These are phyloP conservation scores for Lecanosticta acicola DNA, from an alignment of 2,329 filamentous ascomycete species.

Conservation along the genomic window DNA sequence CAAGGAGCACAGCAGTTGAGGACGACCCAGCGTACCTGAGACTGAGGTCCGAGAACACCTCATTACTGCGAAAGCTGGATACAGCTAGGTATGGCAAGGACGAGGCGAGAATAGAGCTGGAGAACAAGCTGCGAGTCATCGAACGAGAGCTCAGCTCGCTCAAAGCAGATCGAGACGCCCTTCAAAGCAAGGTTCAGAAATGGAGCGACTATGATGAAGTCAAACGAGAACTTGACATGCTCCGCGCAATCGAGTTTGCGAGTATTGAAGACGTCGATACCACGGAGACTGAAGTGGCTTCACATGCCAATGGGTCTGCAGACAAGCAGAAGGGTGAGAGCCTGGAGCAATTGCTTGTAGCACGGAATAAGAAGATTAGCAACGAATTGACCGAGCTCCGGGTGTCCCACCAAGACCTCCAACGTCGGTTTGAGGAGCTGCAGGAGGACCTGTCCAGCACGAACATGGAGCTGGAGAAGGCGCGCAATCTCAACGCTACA, in stretches of 20 bases:
- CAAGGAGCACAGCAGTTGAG: conserved; percentile 61
- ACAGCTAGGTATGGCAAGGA: conserved; percentile 78
- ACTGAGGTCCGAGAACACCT: conserved; percentile 87
- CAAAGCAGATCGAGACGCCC: conserved; percentile 71
- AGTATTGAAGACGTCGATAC: conserved; percentile 66
- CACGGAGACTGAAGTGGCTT: conserved; percentile 51
- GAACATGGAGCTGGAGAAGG: conserved; percentile 79
- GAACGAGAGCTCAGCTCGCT: conserved; percentile 72
- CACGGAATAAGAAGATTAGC: conserved; percentile 91
- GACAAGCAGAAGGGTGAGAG: conserved; percentile 63
- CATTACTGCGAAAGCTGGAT: conserved; percentile 82
- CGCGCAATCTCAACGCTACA: conserved; percentile 77
- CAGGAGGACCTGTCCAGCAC: conserved; percentile 78
- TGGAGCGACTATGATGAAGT: conserved; percentile 95
- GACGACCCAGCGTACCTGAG: conserved; percentile 87
- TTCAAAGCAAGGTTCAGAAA: conserved; percentile 77
- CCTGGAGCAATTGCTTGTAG: conserved; percentile 82
- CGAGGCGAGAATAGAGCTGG: conserved; percentile 67
- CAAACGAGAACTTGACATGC: conserved; percentile 89
- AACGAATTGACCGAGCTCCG: conserved; percentile 89
- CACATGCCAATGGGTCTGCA: conserved; percentile 46
- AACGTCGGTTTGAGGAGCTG: conserved; percentile 69
- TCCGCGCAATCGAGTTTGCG: conserved; percentile 93
- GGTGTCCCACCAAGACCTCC: conserved; percentile 89
- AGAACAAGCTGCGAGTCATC: conserved; percentile 67